phyloP scores from a whole-genome alignment of 2,329 filamentous ascomycete species.

The Fragosphaeria purpurea region DNA sequence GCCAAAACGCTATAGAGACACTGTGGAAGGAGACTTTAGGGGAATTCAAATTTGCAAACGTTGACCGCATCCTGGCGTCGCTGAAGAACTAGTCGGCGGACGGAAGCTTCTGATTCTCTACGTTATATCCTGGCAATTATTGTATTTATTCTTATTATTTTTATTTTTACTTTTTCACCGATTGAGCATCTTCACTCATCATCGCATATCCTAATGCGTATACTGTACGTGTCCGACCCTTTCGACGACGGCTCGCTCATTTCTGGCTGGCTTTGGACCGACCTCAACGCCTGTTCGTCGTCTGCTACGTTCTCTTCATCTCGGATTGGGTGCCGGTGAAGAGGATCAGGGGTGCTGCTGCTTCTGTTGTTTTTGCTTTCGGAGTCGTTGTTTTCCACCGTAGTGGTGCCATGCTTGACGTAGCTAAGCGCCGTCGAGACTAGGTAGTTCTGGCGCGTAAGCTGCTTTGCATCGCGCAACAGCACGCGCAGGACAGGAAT shows the following conservation, averaged over 20 bases:
- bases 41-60: slow-evolving; percentile 23
- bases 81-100: neutral
- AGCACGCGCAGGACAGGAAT: slow-evolving; percentile 3
- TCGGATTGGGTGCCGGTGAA: neutral
- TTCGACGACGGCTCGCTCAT: neutral
- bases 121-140: too few relatives aligned
- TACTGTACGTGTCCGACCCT: slow-evolving; percentile 1
- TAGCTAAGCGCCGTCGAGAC: neutral
- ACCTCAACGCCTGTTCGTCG: neutral
- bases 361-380: too few relatives aligned
- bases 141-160: neutral
- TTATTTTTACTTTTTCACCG: neutral
- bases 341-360: too few relatives aligned
- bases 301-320: neutral
- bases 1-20: slow-evolving; percentile 22
- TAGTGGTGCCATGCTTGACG: neutral
- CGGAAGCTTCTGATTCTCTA: too few relatives aligned
- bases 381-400: too few relatives aligned
- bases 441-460: neutral
- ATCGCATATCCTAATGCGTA: neutral
- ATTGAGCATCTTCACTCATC: neutral
- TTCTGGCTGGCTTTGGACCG: neutral
- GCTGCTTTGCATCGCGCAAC: slow-evolving; percentile 1
- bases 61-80: neutral
- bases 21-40: slow-evolving; percentile 30